Conservation (phyloP, 2,329 filamentous ascomycete species). For the Pseudogymnoascus sp. region DNA sequence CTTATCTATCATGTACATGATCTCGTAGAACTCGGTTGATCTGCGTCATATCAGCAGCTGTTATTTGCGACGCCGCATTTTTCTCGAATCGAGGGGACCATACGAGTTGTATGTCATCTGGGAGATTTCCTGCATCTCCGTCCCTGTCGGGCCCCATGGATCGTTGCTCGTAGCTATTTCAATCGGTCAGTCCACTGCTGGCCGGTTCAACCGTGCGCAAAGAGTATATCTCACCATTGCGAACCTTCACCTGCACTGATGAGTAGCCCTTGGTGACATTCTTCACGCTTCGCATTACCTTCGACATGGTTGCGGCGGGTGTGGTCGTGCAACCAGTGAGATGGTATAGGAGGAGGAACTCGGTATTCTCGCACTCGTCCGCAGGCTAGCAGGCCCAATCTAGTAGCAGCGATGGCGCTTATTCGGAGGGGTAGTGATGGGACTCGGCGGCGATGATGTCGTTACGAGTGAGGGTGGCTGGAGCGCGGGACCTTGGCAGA, state of each 20-base stretch:
- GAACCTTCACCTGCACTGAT: constrained; percentile 91
- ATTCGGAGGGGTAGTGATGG: background rate
- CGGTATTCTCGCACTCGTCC: background rate
- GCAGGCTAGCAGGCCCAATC: constrained; percentile 1
- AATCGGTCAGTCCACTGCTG: constrained; percentile 19
- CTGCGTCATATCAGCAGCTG: constrained; percentile 30
- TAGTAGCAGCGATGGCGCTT: constrained; percentile 5
- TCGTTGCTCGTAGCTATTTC: constrained; percentile 92
- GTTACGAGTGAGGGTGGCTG: constrained; percentile 6
- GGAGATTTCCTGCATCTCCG: constrained; percentile 97
- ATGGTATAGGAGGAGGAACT: background rate
- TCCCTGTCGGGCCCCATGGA: constrained; percentile 94
- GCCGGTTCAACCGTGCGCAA: background rate
- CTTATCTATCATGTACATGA: constrained; percentile 99
- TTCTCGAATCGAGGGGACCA: constrained; percentile 28
- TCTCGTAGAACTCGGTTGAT: constrained; percentile 96
- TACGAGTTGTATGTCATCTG: constrained; percentile 98
- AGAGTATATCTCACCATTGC: constrained; percentile 66
- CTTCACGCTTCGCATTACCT: constrained; percentile 94
- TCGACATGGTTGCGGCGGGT: constrained; percentile 63
- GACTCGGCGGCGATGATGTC: constrained; percentile 6
- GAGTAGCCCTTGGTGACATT: constrained; percentile 99
- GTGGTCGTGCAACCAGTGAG: constrained; percentile 5
- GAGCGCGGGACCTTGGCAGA: constrained; percentile 7
- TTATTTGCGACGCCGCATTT: constrained; percentile 3